phyloP scores from a whole-genome alignment of 1,139 yeast species.

The Taiozyma sp. region DNA sequence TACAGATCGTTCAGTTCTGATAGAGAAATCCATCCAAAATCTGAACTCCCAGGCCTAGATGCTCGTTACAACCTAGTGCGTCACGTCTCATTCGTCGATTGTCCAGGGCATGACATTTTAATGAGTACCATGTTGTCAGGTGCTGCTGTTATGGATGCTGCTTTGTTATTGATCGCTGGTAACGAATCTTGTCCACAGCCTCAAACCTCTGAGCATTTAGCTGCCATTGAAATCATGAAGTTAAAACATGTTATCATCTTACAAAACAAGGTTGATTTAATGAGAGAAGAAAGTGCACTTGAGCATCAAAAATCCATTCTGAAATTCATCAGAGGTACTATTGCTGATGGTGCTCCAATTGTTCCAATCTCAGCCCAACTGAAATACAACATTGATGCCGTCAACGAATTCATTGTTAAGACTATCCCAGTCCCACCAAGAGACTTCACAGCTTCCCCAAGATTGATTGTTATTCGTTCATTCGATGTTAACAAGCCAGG shows the following conservation, averaged over 20 bases:
- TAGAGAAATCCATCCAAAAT: constrained; percentile 90
- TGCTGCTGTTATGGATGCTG: constrained; percentile 99
- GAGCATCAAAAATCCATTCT: constrained; percentile 93
- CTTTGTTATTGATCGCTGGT: constrained; percentile 92
- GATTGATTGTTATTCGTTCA: constrained; percentile 95
- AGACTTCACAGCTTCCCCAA: constrained; percentile 90
- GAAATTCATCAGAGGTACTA: constrained; percentile 93
- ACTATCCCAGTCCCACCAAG: constrained; percentile 95
- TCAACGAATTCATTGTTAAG: constrained; percentile 92
- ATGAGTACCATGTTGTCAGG: constrained; percentile 99
- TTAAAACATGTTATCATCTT: constrained; percentile 93
- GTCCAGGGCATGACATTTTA: constrained; percentile 99
- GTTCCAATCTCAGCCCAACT: constrained; percentile 99
- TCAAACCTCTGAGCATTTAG: constrained; percentile 98
- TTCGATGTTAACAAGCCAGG: constrained; percentile 99
- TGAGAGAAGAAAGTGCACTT: constrained; percentile 95
- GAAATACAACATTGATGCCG: constrained; percentile 97
- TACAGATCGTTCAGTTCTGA: constrained; percentile 93
- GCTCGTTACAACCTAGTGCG: constrained; percentile 89
- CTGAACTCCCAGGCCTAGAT: constrained; percentile 78
- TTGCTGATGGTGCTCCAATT: constrained; percentile 98
- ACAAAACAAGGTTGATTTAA: constrained; percentile 97
- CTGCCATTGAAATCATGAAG: constrained; percentile 99
- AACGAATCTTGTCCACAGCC: constrained; percentile 99
- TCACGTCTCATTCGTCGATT: constrained; percentile 98